phyloP scores from a whole-genome alignment of 1,284 basidiomycete species.

The Rhodotorula sp. region DNA sequence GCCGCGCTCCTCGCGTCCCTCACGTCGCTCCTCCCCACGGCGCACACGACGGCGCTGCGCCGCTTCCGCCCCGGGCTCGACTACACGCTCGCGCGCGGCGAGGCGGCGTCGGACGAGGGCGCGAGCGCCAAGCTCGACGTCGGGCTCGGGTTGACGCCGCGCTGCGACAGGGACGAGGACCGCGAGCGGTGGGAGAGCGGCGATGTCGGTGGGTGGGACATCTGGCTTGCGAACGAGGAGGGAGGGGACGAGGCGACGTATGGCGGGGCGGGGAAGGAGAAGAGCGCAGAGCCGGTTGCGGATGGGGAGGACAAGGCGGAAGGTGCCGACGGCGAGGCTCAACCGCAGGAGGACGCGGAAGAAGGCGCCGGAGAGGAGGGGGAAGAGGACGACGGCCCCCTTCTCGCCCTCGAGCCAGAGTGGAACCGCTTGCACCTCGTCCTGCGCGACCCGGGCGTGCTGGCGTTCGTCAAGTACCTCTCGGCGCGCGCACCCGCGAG shows the following conservation, averaged over 20 bases:
- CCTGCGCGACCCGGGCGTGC: conserved; percentile 86
- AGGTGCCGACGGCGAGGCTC: conserved; percentile 50
- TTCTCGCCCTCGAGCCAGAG: conserved; percentile 83
- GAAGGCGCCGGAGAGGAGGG: conserved; percentile 23
- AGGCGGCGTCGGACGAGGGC: conserved; percentile 52
- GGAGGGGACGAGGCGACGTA: conserved; percentile 45
- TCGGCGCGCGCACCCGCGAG: conserved; percentile 80
- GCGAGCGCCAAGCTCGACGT: conserved; percentile 79
- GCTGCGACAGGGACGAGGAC: conserved; percentile 53
- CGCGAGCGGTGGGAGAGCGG: conserved; percentile 51
- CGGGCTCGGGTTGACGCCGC: conserved; percentile 85
- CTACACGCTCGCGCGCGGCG: conserved; percentile 87
- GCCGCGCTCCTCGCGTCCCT: conserved; percentile 84
- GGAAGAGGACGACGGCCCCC: conserved; percentile 69
- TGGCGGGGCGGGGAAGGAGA: conserved; percentile 21
- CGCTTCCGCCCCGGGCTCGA: conserved; percentile 90
- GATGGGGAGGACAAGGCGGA: conserved; percentile 40
- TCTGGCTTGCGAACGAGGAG: conserved; percentile 44
- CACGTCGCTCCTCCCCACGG: conserved; percentile 72
- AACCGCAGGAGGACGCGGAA: conserved; percentile 43
- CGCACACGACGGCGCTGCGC: conserved; percentile 73
- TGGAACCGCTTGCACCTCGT: conserved; percentile 91
- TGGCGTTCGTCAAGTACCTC: conserved; percentile 93
- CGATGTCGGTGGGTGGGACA: conserved; percentile 49
- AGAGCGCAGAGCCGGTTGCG: neutral